phyloP scores from a whole-genome alignment of 2,329 filamentous ascomycete species.

The Dryadomyces quercivorus region DNA sequence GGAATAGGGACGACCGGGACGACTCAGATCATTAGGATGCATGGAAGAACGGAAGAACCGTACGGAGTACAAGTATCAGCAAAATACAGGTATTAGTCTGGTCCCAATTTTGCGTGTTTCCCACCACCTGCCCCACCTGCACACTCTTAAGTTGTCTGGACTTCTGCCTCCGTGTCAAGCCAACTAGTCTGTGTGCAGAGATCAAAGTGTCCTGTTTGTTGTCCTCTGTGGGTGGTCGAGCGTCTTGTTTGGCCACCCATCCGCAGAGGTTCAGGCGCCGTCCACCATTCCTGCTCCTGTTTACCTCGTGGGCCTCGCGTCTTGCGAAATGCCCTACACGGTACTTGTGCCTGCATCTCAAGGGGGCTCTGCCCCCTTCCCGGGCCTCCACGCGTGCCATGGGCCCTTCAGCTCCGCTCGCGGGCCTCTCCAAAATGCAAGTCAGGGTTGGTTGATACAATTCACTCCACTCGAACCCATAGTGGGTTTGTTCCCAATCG shows the following conservation, averaged over 20 bases:
- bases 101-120: background rate
- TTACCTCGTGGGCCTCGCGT: constrained; percentile 3
- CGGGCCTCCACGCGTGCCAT: background rate
- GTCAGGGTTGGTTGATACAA: constrained; percentile 8
- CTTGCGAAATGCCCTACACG: constrained; percentile 5
- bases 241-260: constrained; percentile 36
- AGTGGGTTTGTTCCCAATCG: no score
- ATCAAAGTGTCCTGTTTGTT: constrained; percentile 32
- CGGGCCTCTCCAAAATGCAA: constrained; percentile 1
- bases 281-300: constrained; percentile 15
- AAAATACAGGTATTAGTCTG: background rate
- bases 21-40: constrained; percentile 8
- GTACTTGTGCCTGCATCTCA: constrained; percentile 1
- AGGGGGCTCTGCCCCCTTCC: background rate
- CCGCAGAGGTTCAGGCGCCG: constrained; percentile 18
- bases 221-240: constrained; percentile 24
- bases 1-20: background rate
- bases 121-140: constrained; percentile 34
- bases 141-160: constrained; percentile 97
- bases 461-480: background rate
- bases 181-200: constrained; percentile 96
- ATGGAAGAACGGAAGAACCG: background rate
- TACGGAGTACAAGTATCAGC: no score
- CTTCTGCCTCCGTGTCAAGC: constrained; percentile 65
- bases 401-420: background rate